These are phyloP conservation scores for Microdochium paspali DNA, from an alignment of 2,329 filamentous ascomycete genomes.

Conservation along the genomic window DNA sequence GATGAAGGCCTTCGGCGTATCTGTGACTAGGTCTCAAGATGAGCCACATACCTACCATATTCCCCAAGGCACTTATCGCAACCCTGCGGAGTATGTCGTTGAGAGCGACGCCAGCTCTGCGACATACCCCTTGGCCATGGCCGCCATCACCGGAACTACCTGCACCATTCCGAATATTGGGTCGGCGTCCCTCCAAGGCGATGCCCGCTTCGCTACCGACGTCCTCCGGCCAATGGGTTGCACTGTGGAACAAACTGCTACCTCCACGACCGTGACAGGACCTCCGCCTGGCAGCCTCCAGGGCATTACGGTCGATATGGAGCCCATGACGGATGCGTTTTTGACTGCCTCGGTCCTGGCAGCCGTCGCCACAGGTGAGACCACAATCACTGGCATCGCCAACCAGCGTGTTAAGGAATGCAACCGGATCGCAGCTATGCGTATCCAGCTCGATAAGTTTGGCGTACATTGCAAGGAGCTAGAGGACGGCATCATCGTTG, in stretches of 20 bases:
- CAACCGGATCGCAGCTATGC: constrained; percentile 93
- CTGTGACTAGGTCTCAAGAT: constrained; percentile 64
- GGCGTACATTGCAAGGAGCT: constrained; percentile 79
- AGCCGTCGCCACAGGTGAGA: constrained; percentile 75
- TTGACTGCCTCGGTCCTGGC: constrained; percentile 88
- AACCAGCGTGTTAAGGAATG: constrained; percentile 98
- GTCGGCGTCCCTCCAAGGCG: constrained; percentile 82
- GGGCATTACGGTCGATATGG: constrained; percentile 85
- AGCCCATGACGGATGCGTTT: constrained; percentile 98
- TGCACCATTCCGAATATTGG: constrained; percentile 97
- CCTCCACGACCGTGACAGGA: constrained; percentile 86
- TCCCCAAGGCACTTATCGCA: constrained; percentile 72
- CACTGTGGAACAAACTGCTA: constrained; percentile 71
- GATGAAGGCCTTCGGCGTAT: constrained; percentile 88
- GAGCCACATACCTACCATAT: constrained; percentile 93
- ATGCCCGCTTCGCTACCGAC: constrained; percentile 87
- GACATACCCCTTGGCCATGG: constrained; percentile 88
- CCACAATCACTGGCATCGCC: constrained; percentile 85
- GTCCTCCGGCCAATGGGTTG: constrained; percentile 92
- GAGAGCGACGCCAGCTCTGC: constrained; percentile 98
- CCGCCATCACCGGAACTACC: constrained; percentile 89
- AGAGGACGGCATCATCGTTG: constrained; percentile 83
- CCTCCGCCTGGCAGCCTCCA: constrained; percentile 66
- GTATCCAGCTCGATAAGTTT: constrained; percentile 87
- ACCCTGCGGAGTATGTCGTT: constrained; percentile 77